Base-by-base conservation (phyloP, 306 rosid species). In the Gastrolobium villosum region DNA sequence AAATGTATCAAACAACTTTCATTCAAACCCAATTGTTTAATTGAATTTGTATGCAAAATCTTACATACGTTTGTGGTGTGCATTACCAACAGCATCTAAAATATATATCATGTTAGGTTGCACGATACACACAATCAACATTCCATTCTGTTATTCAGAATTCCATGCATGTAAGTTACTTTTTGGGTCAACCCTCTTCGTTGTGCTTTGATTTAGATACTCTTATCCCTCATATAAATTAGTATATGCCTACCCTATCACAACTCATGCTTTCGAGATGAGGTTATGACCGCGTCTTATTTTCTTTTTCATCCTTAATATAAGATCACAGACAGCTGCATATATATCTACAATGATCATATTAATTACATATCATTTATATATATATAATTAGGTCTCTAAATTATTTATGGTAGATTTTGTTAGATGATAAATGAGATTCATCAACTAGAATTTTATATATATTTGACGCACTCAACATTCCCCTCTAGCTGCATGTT, bases 211-310 rank as follows among this genome's bases (percentile, higher is more conserved):
- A 77, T 55, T 55, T 77, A 45, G 50, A 77, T 67, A 20, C 75
- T 15, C 31, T 32, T 39, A 31, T 77, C 11, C 46, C 62, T 65
- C 52, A 78, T 73, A 37, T 9, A 9, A 1, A 44, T 46, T 80
- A 14, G 35, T 46, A 43, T 48, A 65, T 81, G 45, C 43, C 73
- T 69, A 40, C 9, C 50, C 72, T 75, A 68, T 86, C 77, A 72
- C 81, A 73, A 50, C 83, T 69, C 89, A 84, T 86, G 84, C 54
- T 82, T 53, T 60, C 52, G 74, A 79, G 83, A 46, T 75, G 10
- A 67, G 82, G 70, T 67, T 36, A 71, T 45, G 87, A 87, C 82
- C 73, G 5, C 53, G 69, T 45, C 49, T 30, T 59, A 65, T 64
- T 26, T 50, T 44, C 62, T 82, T 43, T 45, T 76, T 26, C 14